Conservation (phyloP, 1,139 yeast genomes). For the Pichia sp. region DNA sequence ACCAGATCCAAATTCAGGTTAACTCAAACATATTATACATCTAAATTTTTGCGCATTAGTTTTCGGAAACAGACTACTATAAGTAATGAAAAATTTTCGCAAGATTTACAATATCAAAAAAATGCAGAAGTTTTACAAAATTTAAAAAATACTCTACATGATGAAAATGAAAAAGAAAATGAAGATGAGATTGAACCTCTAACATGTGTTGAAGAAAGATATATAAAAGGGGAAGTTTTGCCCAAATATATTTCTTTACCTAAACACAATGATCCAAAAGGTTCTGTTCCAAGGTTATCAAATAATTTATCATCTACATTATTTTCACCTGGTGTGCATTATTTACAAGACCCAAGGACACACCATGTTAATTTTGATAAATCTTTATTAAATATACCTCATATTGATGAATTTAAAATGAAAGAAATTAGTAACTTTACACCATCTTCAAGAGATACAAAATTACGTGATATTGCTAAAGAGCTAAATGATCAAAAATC, state of each 20-base stretch:
- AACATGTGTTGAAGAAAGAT: constrained; percentile 4
- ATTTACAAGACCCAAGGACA: constrained; percentile 69
- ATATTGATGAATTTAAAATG: constrained; percentile 65
- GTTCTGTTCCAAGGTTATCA: constrained; percentile 41
- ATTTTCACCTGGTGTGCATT: constrained; percentile 81
- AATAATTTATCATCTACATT: constrained; percentile 65
- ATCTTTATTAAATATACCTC: constrained; percentile 52
- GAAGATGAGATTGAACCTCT: constrained; percentile 2
- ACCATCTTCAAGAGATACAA: constrained; percentile 61
- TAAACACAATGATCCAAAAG: constrained; percentile 13
- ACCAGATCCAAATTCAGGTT: too few species aligned
- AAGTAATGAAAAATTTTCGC: too few species aligned
- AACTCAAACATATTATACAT: too few species aligned
- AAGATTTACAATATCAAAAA: too few species aligned
- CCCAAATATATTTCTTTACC: constrained; percentile 20
- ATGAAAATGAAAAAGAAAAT: not conserved
- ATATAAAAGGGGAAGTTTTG: not conserved
- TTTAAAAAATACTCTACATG: too few species aligned
- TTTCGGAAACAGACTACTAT: too few species aligned
- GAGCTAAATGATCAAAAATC: constrained; percentile 20
- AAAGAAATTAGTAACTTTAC: constrained; percentile 49
- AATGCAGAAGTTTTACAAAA: too few species aligned
- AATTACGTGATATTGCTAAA: constrained; percentile 48
- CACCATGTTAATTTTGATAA: constrained; percentile 66
- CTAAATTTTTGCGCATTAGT: too few species aligned